These are phyloP conservation scores for Adansonia digitata DNA, from an alignment of 345 rosid genomes.

Conservation along the genomic window DNA sequence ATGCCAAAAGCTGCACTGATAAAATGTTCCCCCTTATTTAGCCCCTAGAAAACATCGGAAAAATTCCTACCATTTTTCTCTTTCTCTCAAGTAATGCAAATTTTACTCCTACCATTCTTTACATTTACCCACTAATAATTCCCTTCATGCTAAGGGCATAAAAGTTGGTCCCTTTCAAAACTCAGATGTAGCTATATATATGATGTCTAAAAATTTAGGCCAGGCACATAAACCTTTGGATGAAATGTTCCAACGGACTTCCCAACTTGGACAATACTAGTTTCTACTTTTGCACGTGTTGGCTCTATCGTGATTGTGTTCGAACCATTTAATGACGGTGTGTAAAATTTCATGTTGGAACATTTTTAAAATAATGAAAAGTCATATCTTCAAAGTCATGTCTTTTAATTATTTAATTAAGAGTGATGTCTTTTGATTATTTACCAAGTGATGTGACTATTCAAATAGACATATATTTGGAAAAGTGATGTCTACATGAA, in stretches of 20 bases:
- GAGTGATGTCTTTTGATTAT: too few species aligned
- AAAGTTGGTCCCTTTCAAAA: conserved; percentile 26
- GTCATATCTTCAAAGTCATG: too few species aligned
- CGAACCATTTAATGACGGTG: conserved; percentile 26
- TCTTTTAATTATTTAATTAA: too few species aligned
- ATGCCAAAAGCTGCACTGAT: too few species aligned
- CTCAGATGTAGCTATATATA: conserved; percentile 6
- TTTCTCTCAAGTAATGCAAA: not conserved
- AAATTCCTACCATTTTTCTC: not conserved
- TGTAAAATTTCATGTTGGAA: too few species aligned
- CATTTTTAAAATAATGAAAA: too few species aligned
- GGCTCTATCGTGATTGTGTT: conserved; percentile 23
- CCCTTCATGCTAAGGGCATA: conserved; percentile 25
- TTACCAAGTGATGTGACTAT: too few species aligned
- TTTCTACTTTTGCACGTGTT: conserved; percentile 32
- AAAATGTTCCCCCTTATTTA: not conserved
- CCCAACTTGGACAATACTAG: conserved; percentile 40
- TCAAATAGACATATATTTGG: too few species aligned
- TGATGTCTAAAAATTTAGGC: conserved; percentile 6
- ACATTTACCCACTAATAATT: not conserved
- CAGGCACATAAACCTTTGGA: conserved; percentile 30
- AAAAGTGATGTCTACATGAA: too few species aligned
- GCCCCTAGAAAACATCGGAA: too few species aligned
- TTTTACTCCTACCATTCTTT: not conserved
- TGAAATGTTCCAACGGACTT: conserved; percentile 30